Evolutionary conservation across 1,139 yeast genomes (phyloP), one percentile per base, ranked within the genome.

Genomic region (Saccharomyces hybrid): DNA sequence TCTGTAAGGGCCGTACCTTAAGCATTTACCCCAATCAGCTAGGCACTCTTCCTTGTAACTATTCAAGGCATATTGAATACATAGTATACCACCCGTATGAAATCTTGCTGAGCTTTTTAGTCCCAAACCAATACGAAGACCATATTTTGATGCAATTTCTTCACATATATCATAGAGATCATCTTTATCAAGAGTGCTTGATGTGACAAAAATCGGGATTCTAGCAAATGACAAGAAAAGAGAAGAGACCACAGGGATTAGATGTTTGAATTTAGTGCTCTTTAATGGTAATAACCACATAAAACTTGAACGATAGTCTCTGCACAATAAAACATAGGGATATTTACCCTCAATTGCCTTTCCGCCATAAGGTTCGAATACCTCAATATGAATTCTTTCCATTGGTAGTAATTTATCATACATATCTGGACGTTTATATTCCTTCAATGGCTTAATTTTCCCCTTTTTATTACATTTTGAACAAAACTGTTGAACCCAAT

Each of bases 341-440:
- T 62, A 68, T 47, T 57, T 63, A 4, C 62, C 64, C 49, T 63
- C 68, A 21, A 69, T 64, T 21, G 55, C 53, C 29, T 59, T 56
- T 27, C 55, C 58, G 7, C 57, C 58, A 56, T 67, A 64, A 14
- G 70, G 66, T 29, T 59, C 56, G 46, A 67, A 56, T 1, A 66
- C 54, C 53, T 69, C 71, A 12, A 70, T 48, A 48, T 68, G 70
- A 7, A 68, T 55, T 50, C 71, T 57, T 47, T 69, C 73, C 24
- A 67, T 56, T 1, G 71, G 69, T 50, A 66, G 32, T 27, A 64
- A 29, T 14, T 58, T 53, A 19, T 59, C 58, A 51, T 61, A 59
- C 7, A 62, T 55, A 54, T 65, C 61, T 9, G 57, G 51, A 51
- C 58, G 61, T 29, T 58, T 59, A 32, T 42, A 53, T 49, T 60